These are phyloP conservation scores for Tricholoma sp. DNA, from an alignment of 768 basidiomycete species.

Conservation along the genomic window DNA sequence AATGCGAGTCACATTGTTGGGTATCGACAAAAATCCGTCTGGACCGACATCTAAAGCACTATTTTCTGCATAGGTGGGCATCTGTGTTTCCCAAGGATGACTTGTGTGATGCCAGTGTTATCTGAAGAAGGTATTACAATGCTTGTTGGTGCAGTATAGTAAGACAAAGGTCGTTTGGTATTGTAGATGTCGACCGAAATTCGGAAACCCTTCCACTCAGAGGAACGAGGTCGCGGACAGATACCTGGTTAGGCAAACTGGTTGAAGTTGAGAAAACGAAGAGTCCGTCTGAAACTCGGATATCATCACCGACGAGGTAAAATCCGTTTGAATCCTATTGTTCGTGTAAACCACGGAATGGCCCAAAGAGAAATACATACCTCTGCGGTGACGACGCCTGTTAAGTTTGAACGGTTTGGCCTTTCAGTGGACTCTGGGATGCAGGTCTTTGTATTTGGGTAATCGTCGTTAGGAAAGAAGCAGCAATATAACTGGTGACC, in stretches of 20 bases:
- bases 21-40: slow-evolving; percentile 52
- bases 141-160: slow-evolving; percentile 40
- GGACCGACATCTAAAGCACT: slow-evolving; percentile 43
- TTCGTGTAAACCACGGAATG: background rate
- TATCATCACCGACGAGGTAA: slow-evolving; percentile 43
- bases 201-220: slow-evolving; percentile 43
- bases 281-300: slow-evolving; percentile 47
- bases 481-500: slow-evolving; percentile 23
- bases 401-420: slow-evolving; percentile 43
- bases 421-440: slow-evolving; percentile 41
- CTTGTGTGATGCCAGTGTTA: slow-evolving; percentile 40
- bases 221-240: slow-evolving; percentile 44
- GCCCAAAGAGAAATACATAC: slow-evolving; percentile 21
- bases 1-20: slow-evolving; percentile 46
- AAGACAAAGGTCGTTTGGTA: slow-evolving; percentile 40
- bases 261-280: slow-evolving; percentile 41
- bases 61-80: slow-evolving; percentile 46
- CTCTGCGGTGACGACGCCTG: slow-evolving; percentile 50
- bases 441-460: slow-evolving; percentile 50
- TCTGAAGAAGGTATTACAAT: slow-evolving; percentile 40
- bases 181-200: slow-evolving; percentile 36
- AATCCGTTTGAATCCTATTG: slow-evolving; percentile 42
- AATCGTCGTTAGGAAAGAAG: slow-evolving; percentile 30
- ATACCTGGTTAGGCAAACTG: slow-evolving; percentile 30
- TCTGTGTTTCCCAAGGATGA: slow-evolving; percentile 49